Conservation (phyloP, 2,329 filamentous ascomycete species). For the Beauveria pseudobassiana region DNA sequence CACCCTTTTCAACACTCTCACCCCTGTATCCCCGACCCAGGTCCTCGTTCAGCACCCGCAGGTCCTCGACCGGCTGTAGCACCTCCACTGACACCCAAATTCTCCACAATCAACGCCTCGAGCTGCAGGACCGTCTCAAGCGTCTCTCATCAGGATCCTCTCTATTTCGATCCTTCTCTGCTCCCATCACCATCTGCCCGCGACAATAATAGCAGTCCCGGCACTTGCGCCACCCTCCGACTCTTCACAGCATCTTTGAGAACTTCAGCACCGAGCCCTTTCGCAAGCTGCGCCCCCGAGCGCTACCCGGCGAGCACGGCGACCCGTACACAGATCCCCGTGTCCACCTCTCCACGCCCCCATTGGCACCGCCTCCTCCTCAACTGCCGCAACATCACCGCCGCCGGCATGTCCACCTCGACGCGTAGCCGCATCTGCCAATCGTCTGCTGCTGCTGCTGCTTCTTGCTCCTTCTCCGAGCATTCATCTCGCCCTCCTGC, state of each 20-base stretch:
- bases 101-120: conserved; percentile 8
- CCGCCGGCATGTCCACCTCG: background rate
- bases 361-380: conserved; percentile 16
- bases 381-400: background rate
- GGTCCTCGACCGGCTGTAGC: background rate
- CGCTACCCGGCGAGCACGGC: background rate
- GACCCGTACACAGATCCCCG: conserved; percentile 14
- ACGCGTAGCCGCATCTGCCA: background rate
- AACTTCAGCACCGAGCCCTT: conserved; percentile 14
- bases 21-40: background rate
- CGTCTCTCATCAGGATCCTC: conserved; percentile 5
- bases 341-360: conserved; percentile 16
- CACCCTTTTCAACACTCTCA: background rate
- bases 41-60: background rate
- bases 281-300: conserved; percentile 14
- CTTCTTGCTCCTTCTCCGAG: background rate
- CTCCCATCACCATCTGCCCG: conserved; percentile 3
- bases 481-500: background rate
- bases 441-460: background rate
- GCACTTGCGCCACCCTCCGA: conserved; percentile 16
- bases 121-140: conserved; percentile 6
- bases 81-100: background rate
- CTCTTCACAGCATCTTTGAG: conserved; percentile 21
- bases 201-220: background rate
- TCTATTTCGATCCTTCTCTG: background rate